phyloP scores from a whole-genome alignment of 75 land plant species.

The Gnetum montanum region DNA sequence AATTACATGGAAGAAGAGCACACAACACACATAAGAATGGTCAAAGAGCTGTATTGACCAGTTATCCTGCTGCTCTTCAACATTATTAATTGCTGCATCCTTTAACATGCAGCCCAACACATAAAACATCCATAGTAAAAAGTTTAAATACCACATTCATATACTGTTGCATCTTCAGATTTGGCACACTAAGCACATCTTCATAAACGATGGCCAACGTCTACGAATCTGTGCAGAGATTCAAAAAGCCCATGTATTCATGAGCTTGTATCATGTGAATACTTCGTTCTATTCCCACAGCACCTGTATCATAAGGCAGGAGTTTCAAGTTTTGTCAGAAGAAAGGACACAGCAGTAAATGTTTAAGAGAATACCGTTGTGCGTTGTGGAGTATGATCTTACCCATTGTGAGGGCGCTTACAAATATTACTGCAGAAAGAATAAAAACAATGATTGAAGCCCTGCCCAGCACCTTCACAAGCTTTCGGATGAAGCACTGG shows the following conservation, averaged over 20 bases:
- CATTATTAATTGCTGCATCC: not conserved
- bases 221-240: not conserved
- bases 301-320: not conserved
- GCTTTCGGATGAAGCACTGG: conserved; percentile 42
- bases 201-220: not conserved
- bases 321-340: too few species aligned
- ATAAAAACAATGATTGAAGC: conserved; percentile 73
- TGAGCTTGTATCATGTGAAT: conserved; percentile 3
- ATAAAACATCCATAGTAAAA: not conserved
- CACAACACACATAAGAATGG: too few species aligned
- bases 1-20: not conserved
- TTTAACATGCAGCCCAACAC: not conserved
- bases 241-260: conserved; percentile 4
- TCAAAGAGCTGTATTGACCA: too few species aligned
- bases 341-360: too few species aligned
- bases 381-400: not conserved
- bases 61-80: not conserved
- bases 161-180: not conserved
- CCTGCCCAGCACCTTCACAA: conserved; percentile 37
- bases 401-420: conserved; percentile 77
- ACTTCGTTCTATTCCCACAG: conserved; percentile 3
- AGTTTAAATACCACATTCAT: not conserved
- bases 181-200: not conserved
- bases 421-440: conserved; percentile 56
- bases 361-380: not conserved